Base-by-base conservation (phyloP, 495 filamentous ascomycete species). In the Neurospora hispaniola region DNA sequence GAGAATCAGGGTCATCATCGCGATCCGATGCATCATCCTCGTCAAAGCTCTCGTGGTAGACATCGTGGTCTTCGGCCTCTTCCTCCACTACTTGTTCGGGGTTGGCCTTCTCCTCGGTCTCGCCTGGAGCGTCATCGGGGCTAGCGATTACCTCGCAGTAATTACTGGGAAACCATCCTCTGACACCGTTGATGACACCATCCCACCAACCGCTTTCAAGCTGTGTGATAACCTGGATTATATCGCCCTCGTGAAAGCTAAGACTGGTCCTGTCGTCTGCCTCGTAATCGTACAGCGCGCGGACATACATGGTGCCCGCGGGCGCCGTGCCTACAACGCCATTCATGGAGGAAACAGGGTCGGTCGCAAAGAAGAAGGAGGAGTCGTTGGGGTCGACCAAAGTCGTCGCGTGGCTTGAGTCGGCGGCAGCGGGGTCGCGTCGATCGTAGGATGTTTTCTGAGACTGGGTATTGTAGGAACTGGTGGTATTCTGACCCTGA, bases 141-240 rank as follows among this genome's bases (percentile, higher is more conserved):
- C 90, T 91, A 31, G 89, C 84, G 77, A 98, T 92, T 48, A 96
- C 88, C 71, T 90, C 88, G 82, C 96, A 98, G 83, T 99, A 99
- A 80, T 99, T 99, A 86, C 96, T 98, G 9, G 96, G 96, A 83
- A 99, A 99, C 96, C 96, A 99, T 71, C 96, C 96, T 75, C 96
- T 90, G 73, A 95, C 90, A 66, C 92, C 94, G 74, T 94, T 91
- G 79, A 98, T 95, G 46, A 98, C 93, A 11, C 96, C 96, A 83
- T 99, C 96, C 96, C 96, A 99, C 96, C 96, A 99, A 10, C 96
- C 96, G 74, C 94, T 98, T 77, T 98, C 96, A 54, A 99, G 86
- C 81, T 97, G 94, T 72, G 97, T 99, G 73, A 99, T 91, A 76
- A 99, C 96, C 83, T 98, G 94, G 73, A 99, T 98, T 72, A 97